These are phyloP conservation scores for Trichoderma sp. DNA, from an alignment of 2,329 filamentous ascomycete genomes.

Conservation along the genomic window DNA sequence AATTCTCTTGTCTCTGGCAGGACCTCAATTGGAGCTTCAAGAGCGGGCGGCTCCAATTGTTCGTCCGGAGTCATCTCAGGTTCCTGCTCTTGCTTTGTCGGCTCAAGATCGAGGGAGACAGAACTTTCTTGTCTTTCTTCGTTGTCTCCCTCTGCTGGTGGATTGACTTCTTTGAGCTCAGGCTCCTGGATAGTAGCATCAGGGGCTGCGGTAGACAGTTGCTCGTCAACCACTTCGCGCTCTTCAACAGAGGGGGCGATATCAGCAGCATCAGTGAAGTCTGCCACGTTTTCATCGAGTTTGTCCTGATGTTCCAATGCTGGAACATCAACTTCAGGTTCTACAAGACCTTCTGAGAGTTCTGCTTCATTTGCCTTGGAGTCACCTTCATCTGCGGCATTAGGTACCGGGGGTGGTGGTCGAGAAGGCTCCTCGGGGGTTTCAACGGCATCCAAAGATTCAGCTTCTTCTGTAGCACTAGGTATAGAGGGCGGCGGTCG, in stretches of 20 bases:
- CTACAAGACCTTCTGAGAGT: neutral
- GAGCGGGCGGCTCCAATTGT: too few species aligned
- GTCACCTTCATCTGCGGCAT: neutral
- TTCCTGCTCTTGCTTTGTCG: neutral
- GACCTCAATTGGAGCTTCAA: too few species aligned
- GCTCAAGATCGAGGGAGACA: conserved; percentile 2
- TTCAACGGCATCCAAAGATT: neutral
- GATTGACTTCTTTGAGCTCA: neutral
- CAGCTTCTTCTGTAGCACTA: neutral
- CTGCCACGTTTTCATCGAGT: neutral
- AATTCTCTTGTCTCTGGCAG: too few species aligned
- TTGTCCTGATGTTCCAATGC: neutral
- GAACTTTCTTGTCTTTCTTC: conserved; percentile 32
- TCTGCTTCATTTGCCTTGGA: too few species aligned
- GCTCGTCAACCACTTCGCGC: neutral
- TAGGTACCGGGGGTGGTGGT: neutral
- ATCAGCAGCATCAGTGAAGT: neutral
- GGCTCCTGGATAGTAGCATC: neutral
- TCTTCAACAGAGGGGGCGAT: neutral
- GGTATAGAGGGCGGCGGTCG: neutral
- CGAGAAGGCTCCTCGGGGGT: neutral
- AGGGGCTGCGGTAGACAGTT: neutral
- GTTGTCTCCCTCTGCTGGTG: conserved; percentile 35
- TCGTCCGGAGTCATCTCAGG: too few species aligned
- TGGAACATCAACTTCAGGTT: neutral